Percentiles rank a stretch among this genome's conserved stretches.
Conservation (phyloP, 2,329 filamentous ascomycete genomes). For the Ploettnerulaceae sp. region DNA sequence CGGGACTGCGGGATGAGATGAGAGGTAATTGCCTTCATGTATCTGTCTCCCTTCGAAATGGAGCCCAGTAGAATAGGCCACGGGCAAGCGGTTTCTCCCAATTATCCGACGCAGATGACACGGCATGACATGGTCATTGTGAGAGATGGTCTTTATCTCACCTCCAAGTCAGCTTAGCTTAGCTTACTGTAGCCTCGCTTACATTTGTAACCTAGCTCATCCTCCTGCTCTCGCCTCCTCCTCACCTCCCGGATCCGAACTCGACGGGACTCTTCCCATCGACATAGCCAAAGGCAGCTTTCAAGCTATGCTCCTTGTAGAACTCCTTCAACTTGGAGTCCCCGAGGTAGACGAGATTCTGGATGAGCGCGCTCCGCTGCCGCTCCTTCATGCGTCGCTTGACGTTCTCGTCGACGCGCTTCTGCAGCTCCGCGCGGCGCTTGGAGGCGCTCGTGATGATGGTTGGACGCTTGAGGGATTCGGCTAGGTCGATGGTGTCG, state of each 20-base stretch:
- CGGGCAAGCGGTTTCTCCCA: too few relatives aligned
- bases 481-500: constrained; percentile 27
- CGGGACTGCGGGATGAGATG: too few relatives aligned
- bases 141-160: too few relatives aligned
- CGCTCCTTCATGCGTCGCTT: constrained; percentile 25
- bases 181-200: too few relatives aligned
- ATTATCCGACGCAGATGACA: too few relatives aligned
- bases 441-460: constrained; percentile 6
- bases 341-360: constrained; percentile 28
- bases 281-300: constrained; percentile 20
- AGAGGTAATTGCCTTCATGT: too few relatives aligned
- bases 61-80: too few relatives aligned
- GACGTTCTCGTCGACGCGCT: constrained; percentile 24
- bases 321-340: constrained; percentile 25
- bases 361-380: constrained; percentile 24
- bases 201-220: too few relatives aligned
- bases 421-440: constrained; percentile 13
- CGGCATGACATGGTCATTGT: too few relatives aligned
- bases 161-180: too few relatives aligned
- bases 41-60: too few relatives aligned
- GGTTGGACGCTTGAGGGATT: constrained; percentile 12
- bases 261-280: constrained; percentile 3
- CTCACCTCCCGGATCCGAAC: neutral
- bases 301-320: constrained; percentile 22
- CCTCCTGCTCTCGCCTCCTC: too few relatives aligned